Evolutionary conservation across 352 stramenopile genomes (phyloP).

Genomic region (Pythium vanterpoolii): DNA sequence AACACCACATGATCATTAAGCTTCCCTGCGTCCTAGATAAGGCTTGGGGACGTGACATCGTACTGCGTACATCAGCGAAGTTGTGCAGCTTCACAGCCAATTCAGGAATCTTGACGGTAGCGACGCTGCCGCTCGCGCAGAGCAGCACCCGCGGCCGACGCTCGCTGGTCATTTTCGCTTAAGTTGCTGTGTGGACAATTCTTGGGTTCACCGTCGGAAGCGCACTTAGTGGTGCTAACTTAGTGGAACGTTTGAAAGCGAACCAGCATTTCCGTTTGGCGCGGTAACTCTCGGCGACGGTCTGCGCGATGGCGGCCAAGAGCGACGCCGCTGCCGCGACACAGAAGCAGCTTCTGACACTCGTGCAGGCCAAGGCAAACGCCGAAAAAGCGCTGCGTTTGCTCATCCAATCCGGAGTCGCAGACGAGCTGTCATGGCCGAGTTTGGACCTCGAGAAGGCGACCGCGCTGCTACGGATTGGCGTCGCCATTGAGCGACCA

Average conservation of each 20-base stretch:
- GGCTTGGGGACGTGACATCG: not conserved
- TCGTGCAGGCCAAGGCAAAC: constrained; percentile 21
- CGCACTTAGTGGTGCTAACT: constrained; percentile 14
- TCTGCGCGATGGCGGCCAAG: not conserved
- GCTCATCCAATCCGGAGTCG: constrained; percentile 1
- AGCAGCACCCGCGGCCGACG: constrained; percentile 60
- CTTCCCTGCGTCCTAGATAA: not conserved
- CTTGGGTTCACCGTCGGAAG: not conserved
- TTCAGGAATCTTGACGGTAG: constrained; percentile 85
- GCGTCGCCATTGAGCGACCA: not conserved
- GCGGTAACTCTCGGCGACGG: not conserved
- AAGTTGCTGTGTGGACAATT: not conserved
- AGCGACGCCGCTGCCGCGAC: constrained; percentile 10
- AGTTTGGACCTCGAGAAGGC: constrained; percentile 15
- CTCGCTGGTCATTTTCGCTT: not conserved
- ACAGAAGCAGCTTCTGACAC: constrained; percentile 29
- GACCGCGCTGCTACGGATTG: constrained; percentile 9
- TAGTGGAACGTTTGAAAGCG: constrained; percentile 18
- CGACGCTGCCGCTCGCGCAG: constrained; percentile 81
- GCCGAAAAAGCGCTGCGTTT: constrained; percentile 8
- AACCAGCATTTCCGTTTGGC: constrained; percentile 4
- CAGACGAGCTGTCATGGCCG: not conserved
- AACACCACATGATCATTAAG: not conserved
- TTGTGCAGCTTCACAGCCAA: constrained; percentile 56
- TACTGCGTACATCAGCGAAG: constrained; percentile 49